These are phyloP conservation scores for Aspergillus sclerotialis DNA, from an alignment of 2,329 filamentous ascomycete species.

Conservation along the genomic window DNA sequence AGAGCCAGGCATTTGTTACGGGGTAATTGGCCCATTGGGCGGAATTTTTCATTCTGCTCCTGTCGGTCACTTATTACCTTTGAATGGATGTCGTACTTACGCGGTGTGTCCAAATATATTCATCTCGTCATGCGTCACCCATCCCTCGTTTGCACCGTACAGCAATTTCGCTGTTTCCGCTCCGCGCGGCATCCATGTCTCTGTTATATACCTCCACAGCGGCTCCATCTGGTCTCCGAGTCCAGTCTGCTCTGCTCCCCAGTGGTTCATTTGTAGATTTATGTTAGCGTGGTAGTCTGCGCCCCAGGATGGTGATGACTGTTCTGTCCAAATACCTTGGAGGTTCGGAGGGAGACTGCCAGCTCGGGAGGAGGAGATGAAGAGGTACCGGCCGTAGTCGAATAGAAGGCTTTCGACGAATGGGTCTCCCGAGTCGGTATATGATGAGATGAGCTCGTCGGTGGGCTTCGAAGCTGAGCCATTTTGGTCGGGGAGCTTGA, in stretches of 20 bases:
- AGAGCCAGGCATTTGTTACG: slow-evolving; percentile 50
- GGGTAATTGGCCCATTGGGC: slow-evolving; percentile 32
- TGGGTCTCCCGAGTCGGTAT: slow-evolving; percentile 37
- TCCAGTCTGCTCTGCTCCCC: slow-evolving; percentile 49
- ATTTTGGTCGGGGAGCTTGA: slow-evolving; percentile 32
- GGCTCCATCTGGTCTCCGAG: slow-evolving; percentile 39
- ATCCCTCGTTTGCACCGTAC: slow-evolving; percentile 46
- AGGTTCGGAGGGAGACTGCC: slow-evolving; percentile 51
- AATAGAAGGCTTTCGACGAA: slow-evolving; percentile 49
- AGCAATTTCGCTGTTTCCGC: slow-evolving; percentile 47
- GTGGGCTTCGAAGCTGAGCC: slow-evolving; percentile 13
- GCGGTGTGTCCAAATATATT: slow-evolving; percentile 54
- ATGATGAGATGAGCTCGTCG: slow-evolving; percentile 25
- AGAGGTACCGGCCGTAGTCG: slow-evolving; percentile 46
- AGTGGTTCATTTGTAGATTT: slow-evolving; percentile 58
- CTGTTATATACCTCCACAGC: slow-evolving; percentile 47
- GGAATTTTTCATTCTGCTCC: slow-evolving; percentile 38
- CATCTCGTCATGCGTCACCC: slow-evolving; percentile 52
- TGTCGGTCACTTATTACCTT: too few species aligned
- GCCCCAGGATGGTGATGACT: slow-evolving; percentile 42
- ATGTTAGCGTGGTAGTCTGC: slow-evolving; percentile 54
- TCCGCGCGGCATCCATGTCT: slow-evolving; percentile 50
- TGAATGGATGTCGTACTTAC: slow-evolving; percentile 5
- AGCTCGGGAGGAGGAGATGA: slow-evolving; percentile 47
- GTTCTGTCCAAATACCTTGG: slow-evolving; percentile 50